Conservation (phyloP, 1,284 basidiomycete species). For the Heterobasidion annosum region DNA sequence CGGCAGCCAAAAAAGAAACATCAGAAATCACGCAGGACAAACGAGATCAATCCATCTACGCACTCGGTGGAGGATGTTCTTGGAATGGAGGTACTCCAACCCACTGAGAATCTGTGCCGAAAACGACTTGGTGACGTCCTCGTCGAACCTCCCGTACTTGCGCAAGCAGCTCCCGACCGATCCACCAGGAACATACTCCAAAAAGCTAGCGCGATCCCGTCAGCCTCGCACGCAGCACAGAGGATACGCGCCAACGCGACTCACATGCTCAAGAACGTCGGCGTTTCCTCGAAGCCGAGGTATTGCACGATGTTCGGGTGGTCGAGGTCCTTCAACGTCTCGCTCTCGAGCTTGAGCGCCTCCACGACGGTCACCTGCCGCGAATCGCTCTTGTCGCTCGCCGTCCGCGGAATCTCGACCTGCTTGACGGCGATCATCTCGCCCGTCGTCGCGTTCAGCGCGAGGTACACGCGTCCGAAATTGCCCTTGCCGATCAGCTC, state of each 20-base stretch:
- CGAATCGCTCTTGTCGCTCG: slow-evolving; percentile 82
- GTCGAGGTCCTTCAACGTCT: slow-evolving; percentile 92
- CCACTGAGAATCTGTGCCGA: slow-evolving; percentile 89
- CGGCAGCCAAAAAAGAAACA: no score
- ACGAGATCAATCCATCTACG: slow-evolving; percentile 13
- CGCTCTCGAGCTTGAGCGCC: slow-evolving; percentile 90
- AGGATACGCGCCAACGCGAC: slow-evolving; percentile 21
- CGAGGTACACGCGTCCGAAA: slow-evolving; percentile 94
- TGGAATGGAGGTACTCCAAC: slow-evolving; percentile 87
- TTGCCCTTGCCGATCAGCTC: slow-evolving; percentile 96
- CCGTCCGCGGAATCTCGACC: slow-evolving; percentile 89
- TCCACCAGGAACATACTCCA: slow-evolving; percentile 98
- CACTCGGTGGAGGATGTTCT: slow-evolving; percentile 89
- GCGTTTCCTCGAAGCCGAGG: slow-evolving; percentile 94
- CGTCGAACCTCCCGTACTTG: slow-evolving; percentile 89
- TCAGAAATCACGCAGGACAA: no score
- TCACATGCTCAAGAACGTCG: slow-evolving; percentile 86
- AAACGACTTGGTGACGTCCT: slow-evolving; percentile 90
- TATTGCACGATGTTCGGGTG: slow-evolving; percentile 98
- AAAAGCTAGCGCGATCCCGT: slow-evolving; percentile 50
- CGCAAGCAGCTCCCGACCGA: slow-evolving; percentile 90
- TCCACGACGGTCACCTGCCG: slow-evolving; percentile 84
- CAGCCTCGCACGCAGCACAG: neutral
- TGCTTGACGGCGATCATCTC: slow-evolving; percentile 99
- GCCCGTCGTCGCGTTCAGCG: slow-evolving; percentile 94